A percentile compares a stretch with the other conserved stretches of the same genome.
These are phyloP conservation scores for Trichoderma sp. DNA, from an alignment of 2,329 filamentous ascomycete genomes.

Conservation along the genomic window DNA sequence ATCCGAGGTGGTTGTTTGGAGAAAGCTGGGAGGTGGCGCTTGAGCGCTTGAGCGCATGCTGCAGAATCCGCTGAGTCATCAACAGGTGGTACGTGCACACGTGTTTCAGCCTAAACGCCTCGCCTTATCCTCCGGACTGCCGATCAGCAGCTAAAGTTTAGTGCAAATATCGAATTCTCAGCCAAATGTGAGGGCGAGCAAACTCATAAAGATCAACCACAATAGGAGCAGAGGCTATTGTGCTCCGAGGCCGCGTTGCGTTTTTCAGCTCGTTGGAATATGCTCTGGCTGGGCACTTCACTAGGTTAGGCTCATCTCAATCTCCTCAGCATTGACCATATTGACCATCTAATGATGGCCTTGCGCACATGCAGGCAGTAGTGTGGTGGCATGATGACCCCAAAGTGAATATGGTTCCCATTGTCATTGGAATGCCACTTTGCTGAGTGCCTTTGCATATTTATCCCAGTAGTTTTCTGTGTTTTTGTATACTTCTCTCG, in stretches of 20 bases:
- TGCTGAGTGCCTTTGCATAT: not conserved
- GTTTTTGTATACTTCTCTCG: not conserved
- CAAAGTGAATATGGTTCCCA: not conserved
- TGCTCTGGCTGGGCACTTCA: not conserved
- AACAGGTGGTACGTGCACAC: not conserved
- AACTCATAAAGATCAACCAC: not conserved
- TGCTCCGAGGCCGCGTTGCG: not conserved
- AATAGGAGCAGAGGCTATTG: not conserved
- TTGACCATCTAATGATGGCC: not conserved
- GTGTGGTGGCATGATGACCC: not conserved
- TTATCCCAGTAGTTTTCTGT: not conserved
- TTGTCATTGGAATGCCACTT: not conserved
- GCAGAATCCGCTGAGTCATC: slow-evolving; percentile 12
- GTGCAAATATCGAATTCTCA: not conserved
- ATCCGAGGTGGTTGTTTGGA: not conserved
- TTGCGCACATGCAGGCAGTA: not conserved
- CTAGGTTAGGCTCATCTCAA: not conserved
- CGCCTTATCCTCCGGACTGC: no score
- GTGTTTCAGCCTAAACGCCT: slow-evolving; percentile 7
- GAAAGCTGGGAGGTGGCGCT: not conserved
- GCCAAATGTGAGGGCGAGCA: not conserved
- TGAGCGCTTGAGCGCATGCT: not conserved
- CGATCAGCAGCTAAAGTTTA: not conserved
- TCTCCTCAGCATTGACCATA: not conserved
- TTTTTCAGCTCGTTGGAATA: not conserved